A percentile compares a stretch with the other conserved stretches of the same genome.
These are phyloP conservation scores for Sporormia fimetaria DNA, from an alignment of 495 filamentous ascomycete genomes.

Conservation along the genomic window DNA sequence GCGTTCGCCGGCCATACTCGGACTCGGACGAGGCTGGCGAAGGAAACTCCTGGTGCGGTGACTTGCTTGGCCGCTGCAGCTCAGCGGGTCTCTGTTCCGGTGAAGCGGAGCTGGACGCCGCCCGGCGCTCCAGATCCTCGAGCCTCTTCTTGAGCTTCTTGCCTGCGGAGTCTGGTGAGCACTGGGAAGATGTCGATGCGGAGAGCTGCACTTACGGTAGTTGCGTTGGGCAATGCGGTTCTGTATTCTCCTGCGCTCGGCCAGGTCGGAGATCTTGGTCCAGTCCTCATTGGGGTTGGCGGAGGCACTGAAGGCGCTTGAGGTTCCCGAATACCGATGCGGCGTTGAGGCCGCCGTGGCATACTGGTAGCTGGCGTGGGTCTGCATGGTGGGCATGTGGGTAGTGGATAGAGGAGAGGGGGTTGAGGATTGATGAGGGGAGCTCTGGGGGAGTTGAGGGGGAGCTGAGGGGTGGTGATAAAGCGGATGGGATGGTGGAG, in stretches of 20 bases:
- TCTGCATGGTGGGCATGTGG: conserved; percentile 29
- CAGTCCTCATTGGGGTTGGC: conserved; percentile 97
- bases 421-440: background rate
- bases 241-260: conserved; percentile 88
- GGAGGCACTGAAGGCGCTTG: conserved; percentile 91
- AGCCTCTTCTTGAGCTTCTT: conserved; percentile 98
- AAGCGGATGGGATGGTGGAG: background rate
- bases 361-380: conserved; percentile 35
- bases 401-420: background rate
- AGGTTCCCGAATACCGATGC: conserved; percentile 61
- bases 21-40: conserved; percentile 33
- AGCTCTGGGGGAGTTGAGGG: conserved; percentile 5
- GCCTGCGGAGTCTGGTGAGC: conserved; percentile 42
- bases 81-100: conserved; percentile 53
- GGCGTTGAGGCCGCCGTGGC: conserved; percentile 29
- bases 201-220: conserved; percentile 67
- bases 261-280: conserved; percentile 97
- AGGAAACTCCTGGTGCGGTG: conserved; percentile 42
- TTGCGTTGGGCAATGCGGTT: conserved; percentile 97
- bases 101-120: conserved; percentile 66
- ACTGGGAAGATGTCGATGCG: conserved; percentile 1
- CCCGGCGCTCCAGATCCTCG: conserved; percentile 89
- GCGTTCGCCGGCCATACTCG: conserved; percentile 24
- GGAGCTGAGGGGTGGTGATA: background rate
- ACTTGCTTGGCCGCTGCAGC: conserved; percentile 38